Base-by-base conservation (phyloP, 1,284 basidiomycete genomes). In the Malassezia caprae region DNA sequence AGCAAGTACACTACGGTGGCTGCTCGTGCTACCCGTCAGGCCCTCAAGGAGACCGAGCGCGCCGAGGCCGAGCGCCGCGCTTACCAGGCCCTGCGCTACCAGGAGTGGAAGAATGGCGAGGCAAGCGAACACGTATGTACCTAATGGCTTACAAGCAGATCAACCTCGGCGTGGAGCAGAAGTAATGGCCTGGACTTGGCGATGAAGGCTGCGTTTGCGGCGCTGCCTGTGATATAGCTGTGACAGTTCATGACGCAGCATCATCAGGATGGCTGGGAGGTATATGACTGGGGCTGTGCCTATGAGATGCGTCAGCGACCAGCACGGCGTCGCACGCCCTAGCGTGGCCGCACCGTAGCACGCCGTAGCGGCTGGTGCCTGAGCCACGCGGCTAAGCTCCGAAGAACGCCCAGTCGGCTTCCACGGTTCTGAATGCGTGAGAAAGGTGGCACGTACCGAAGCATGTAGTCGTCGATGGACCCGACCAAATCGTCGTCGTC, bases 381-480 rank as follows among this genome's bases (percentile, higher is more conserved):
- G n/a, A 5, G 37, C 37, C 37, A 46, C 44, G 31, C 30, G 27
- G 27, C n/a, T 51, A 56, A 8, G 48, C 44, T 17, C 60, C 66
- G 42, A 93, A 94, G 73, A 80, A 85, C 28, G 86, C 84, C 78
- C 82, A 84, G 65, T 94, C 86, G 53, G 76, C 76, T 56, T 83
- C 80, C 24, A 89, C 86, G 65, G 83, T 82, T 6, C 78, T 76
- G 44, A 7, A 24, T 7, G 27, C 28, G 17, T 28, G 40, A 19
- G 35, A 13, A 21, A 17, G 19, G 15, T 1, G 12, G 24, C n/a
- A 58, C 59, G 41, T 46, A 63, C 44, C 58, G 53, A 24, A 96
- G 78, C 88, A 96, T 91, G 67, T 89, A 93, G 59, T 91, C 88
- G 49, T 86, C 84, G 23, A 86, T 78, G 6, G 83, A 83, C 5